Conservation (phyloP, 176 grass and related monocot species). For the Carex scoparia region DNA sequence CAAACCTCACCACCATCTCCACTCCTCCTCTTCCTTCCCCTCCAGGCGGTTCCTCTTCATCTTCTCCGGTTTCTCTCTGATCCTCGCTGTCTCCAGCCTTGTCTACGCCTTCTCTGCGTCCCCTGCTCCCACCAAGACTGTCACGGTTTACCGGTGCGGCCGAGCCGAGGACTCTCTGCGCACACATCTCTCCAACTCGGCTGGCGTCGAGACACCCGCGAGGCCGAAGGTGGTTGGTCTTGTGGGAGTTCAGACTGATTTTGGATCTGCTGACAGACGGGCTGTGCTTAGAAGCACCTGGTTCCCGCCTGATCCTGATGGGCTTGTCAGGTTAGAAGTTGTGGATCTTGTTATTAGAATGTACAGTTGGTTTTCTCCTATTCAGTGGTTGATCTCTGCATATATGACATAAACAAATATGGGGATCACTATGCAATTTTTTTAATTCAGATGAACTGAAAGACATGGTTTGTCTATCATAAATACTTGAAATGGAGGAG, state of each 20-base stretch:
- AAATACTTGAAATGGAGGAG: not conserved
- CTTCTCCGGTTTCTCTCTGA: constrained; percentile 49
- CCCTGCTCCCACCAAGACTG: constrained; percentile 25
- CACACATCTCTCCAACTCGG: constrained; percentile 40
- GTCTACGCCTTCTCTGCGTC: constrained; percentile 38
- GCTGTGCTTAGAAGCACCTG: constrained; percentile 69
- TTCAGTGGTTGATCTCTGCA: not conserved
- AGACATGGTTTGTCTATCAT: not conserved
- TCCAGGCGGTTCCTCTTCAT: constrained; percentile 40
- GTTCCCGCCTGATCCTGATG: constrained; percentile 83
- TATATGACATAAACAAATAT: not conserved
- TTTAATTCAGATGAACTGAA: not conserved
- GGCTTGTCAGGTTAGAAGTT: constrained; percentile 52
- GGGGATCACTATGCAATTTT: not conserved
- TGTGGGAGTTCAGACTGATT: constrained; percentile 69
- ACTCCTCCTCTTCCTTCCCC: constrained; percentile 7
- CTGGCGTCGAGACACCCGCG: constrained; percentile 25
- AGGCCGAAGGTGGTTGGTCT: constrained; percentile 79
- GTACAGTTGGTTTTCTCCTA: not conserved
- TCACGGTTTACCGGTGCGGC: constrained; percentile 63
- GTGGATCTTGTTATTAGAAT: not conserved
- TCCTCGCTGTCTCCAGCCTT: constrained; percentile 45
- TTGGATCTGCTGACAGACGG: constrained; percentile 49
- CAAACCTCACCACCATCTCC: constrained; percentile 15
- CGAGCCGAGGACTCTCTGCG: constrained; percentile 70